Conservation (phyloP, 805 yeast species). For the Candida ovalis region DNA sequence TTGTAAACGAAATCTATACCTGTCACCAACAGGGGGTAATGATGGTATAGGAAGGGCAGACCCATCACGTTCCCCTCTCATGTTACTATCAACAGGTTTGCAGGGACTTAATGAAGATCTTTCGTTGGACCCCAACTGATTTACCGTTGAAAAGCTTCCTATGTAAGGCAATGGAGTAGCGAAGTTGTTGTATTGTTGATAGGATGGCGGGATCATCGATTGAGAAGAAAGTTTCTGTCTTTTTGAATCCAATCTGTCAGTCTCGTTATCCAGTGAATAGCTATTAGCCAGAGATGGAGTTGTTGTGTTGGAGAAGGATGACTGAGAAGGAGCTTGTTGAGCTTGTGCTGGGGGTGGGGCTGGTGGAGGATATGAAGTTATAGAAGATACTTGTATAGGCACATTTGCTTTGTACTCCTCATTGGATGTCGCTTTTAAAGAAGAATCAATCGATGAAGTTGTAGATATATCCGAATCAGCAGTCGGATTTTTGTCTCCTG, state of each 20-base stretch:
- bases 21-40: neutral
- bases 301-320: neutral
- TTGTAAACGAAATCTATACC: neutral
- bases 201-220: neutral
- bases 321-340: neutral
- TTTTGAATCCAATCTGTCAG: neutral
- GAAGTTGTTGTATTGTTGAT: constrained; percentile 10
- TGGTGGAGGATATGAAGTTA: neutral
- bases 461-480: neutral
- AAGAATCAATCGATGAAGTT: neutral
- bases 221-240: constrained; percentile 1
- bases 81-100: constrained; percentile 4
- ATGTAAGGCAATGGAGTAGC: constrained; percentile 16
- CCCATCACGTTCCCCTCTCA: constrained; percentile 1
- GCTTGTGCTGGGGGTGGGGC: neutral
- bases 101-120: constrained; percentile 14
- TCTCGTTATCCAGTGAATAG: neutral
- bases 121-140: constrained; percentile 24
- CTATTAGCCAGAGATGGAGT: neutral
- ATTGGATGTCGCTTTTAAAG: neutral
- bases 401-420: neutral
- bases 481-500: neutral
- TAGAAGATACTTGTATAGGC: neutral
- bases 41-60: neutral
- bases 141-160: constrained; percentile 10